Conservation (phyloP, 192 early-diverging fungal genomes). For the Entophlyctis helioformis region DNA sequence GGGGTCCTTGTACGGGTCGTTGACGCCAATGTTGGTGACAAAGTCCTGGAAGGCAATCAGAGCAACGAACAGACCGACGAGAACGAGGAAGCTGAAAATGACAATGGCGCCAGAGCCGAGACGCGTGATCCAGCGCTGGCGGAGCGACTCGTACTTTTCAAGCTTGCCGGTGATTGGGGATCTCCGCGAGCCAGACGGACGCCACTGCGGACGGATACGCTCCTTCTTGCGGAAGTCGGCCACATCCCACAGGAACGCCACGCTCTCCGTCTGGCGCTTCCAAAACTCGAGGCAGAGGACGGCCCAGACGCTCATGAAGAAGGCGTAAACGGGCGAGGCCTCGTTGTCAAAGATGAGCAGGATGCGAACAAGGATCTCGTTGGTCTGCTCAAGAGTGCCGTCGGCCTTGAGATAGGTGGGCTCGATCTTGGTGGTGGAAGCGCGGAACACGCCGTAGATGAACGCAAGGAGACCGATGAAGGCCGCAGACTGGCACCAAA, state of each 20-base stretch:
- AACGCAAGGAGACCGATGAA: conserved; percentile 35
- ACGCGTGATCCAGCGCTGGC: background rate
- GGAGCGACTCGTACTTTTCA: too few species aligned
- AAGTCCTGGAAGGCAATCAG: conserved; percentile 1
- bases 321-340: conserved; percentile 36
- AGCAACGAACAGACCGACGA: background rate
- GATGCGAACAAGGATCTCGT: conserved; percentile 4
- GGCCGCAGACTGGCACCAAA: conserved; percentile 40
- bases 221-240: conserved; percentile 35
- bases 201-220: conserved; percentile 46
- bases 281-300: conserved; percentile 49
- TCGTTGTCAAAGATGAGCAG: conserved; percentile 48
- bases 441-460: conserved; percentile 31
- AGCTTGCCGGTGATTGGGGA: conserved; percentile 33
- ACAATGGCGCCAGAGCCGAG: background rate
- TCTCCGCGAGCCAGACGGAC: background rate
- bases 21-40: background rate
- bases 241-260: conserved; percentile 47
- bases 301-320: conserved; percentile 53
- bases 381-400: conserved; percentile 5
- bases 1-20: background rate
- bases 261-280: conserved; percentile 36
- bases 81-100: background rate
- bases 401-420: conserved; percentile 3
- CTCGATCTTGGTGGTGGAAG: conserved; percentile 7